Evolutionary conservation across 2,329 filamentous ascomycete genomes (phyloP), one percentile per base, ranked within the genome.

Genomic region (Nothopassalora personata): DNA sequence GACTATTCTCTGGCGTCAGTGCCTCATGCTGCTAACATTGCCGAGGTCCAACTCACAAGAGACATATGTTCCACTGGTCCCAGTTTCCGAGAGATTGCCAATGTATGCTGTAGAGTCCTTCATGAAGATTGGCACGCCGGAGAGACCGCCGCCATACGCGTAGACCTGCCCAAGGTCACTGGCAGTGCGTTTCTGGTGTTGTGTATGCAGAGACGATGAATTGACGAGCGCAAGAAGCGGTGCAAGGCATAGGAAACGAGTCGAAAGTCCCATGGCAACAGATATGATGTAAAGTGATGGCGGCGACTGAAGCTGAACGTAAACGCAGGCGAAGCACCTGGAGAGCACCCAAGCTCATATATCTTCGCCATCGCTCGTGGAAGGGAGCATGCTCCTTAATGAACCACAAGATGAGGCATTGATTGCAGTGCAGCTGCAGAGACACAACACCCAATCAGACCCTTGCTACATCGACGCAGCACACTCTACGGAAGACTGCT

Each of bases 11-110:
- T 15, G 46, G 10, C 18, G 18, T 49, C 18, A 28, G 28, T 23
- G 23, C 23, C 23, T 23, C 46, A 27, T 10, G 46, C 46, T 15
- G 28, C 19, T 5, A 6, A 10, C n/a, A 11, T 49, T 30, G n/a
- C 19, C 6, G 4, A 6, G 11, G 8, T 15, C 28, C 46, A 28
- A 55, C 53, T 55, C 23, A 55, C 53, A 55, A 31, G 36, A 30
- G 7, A 33, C 73, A 72, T 48, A 39, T 7, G 53, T 31, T 8
- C 53, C 39, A 13, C 33, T 39, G 39, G 27, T 33, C 13, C 6
- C 27, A 31, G 27, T 28, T 7, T 46, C 1, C 15, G 53, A 55
- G 8, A 55, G 30, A 47, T 55, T 55, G 10, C 53, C 39, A 34
- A 55, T 2, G 53, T 55, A 55, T 4, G 39, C 39, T 9, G 27